Percentiles rank a stretch among this genome's conserved stretches.
These are phyloP conservation scores for Ascochyta koolunga DNA, from an alignment of 2,329 filamentous ascomycete species.

Conservation along the genomic window DNA sequence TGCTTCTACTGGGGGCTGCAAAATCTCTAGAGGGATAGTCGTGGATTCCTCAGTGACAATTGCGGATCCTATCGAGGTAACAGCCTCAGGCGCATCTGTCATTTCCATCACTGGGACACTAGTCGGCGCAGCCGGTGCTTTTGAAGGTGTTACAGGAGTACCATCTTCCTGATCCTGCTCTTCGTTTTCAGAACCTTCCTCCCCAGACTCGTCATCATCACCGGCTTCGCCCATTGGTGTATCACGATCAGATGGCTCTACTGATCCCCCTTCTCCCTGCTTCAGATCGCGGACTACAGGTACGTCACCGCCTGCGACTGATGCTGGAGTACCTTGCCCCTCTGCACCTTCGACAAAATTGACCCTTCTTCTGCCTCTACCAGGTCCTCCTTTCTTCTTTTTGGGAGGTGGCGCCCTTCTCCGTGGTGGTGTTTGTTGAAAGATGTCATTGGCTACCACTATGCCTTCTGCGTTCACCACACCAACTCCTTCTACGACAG, in stretches of 20 bases:
- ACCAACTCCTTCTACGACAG: slow-evolving; percentile 64
- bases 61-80: slow-evolving; percentile 5
- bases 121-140: slow-evolving; percentile 19
- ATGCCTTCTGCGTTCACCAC: slow-evolving; percentile 67
- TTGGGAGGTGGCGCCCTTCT: slow-evolving; percentile 77
- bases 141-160: slow-evolving; percentile 48
- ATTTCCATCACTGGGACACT: slow-evolving; percentile 22
- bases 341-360: slow-evolving; percentile 60
- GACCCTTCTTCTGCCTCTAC: slow-evolving; percentile 78
- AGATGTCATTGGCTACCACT: slow-evolving; percentile 57
- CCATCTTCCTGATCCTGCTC: slow-evolving; percentile 56
- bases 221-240: slow-evolving; percentile 54
- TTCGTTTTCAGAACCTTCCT: slow-evolving; percentile 53
- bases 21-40: slow-evolving; percentile 11
- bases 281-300: slow-evolving; percentile 39
- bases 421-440: slow-evolving; percentile 58
- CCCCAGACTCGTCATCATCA: slow-evolving; percentile 53
- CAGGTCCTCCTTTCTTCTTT: slow-evolving; percentile 79
- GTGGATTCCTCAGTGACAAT: slow-evolving; percentile 8
- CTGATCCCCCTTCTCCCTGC: slow-evolving; percentile 48
- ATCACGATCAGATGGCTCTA: slow-evolving; percentile 45
- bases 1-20: slow-evolving; percentile 9
- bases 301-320: slow-evolving; percentile 29
- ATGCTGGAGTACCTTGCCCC: slow-evolving; percentile 35
- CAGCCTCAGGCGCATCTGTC: slow-evolving; percentile 11